Base-by-base conservation (phyloP, 805 yeast species). In the Saccharomycopsis sp. region DNA sequence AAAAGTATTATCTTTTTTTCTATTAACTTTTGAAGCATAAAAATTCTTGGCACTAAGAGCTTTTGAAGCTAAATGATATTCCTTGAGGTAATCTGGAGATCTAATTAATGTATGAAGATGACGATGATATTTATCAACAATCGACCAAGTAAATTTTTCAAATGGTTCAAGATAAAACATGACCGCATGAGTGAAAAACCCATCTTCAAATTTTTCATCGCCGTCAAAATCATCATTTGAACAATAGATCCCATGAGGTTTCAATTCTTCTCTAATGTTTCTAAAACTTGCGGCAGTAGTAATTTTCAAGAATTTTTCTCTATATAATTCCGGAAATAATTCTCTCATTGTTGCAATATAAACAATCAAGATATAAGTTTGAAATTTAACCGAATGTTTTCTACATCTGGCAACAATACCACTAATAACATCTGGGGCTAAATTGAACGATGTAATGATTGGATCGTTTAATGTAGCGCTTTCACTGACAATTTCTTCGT, bases 121-220 rank as follows among this genome's bases (percentile, higher is more conserved):
- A 14, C 17, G 9, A 20, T 31, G 35, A 9, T 31, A 31, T 20
- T 31, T 31, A 7, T 31, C 17, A 8, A 20, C 17, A 17, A 31
- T 14, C 8, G 35, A 31, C 35, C 35, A 31, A 5, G 35, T 14
- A 9, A 31, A 31, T 9, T 31, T 14, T 9, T 31, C 17, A 20
- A 31, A 31, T 5, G 35, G 35, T 14, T 31, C 35, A 31, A 31
- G 35, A 9, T 31, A 31, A 20, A 31, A 31, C 35, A 31, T 9
- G 6, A 31, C 35, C 7, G 35, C 35, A 20, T 31, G 35, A 8
- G 35, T 31, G 11, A 31, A 31, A 9, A 31, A 31, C 35, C 35
- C 35, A 20, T 31, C 35, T 31, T 31, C 19, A 20, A 31, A 31
- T 31, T 9, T 31, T 20, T 31, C 11, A 9, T 31, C 35, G 35